phyloP scores from a whole-genome alignment of 2,329 filamentous ascomycete species.

The Aureobasidium melanogenum region DNA sequence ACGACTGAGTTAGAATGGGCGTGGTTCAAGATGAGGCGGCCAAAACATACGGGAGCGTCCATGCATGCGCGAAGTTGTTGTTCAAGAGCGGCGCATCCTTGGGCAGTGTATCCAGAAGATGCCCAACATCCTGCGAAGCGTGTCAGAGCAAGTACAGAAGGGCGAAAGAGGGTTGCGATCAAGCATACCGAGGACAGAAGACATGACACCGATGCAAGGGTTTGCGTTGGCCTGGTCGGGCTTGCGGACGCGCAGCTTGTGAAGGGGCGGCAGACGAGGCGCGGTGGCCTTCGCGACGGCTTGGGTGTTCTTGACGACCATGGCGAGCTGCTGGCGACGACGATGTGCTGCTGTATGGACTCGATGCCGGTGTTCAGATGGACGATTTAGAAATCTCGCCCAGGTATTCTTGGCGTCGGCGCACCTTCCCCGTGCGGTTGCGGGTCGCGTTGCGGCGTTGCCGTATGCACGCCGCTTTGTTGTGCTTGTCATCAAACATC shows the following conservation, averaged over 20 bases:
- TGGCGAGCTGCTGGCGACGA: conserved; percentile 13
- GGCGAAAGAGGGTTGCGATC: neutral
- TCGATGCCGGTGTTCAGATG: too few relatives aligned
- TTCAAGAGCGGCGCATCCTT: conserved; percentile 52
- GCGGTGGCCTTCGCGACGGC: conserved; percentile 27
- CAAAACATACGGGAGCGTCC: conserved; percentile 61
- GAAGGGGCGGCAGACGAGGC: conserved; percentile 49
- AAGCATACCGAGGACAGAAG: conserved; percentile 53
- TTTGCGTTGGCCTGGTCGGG: conserved; percentile 55
- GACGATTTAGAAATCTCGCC: neutral
- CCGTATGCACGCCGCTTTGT: neutral
- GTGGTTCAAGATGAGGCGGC: neutral
- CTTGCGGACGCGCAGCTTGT: conserved; percentile 54
- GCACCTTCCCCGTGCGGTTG: neutral
- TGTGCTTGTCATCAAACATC: conserved; percentile 6
- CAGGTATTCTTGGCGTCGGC: neutral
- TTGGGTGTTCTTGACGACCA: conserved; percentile 27
- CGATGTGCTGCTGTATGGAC: neutral
- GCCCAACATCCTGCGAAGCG: conserved; percentile 65
- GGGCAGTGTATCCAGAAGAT: conserved; percentile 60
- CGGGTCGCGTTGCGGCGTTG: neutral
- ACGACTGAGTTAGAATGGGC: neutral
- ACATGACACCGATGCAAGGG: conserved; percentile 59
- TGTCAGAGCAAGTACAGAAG: neutral
- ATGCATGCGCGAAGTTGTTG: conserved; percentile 59